These are phyloP conservation scores for Glutinoglossum americanum DNA, from an alignment of 495 filamentous ascomycete genomes.

Conservation along the genomic window DNA sequence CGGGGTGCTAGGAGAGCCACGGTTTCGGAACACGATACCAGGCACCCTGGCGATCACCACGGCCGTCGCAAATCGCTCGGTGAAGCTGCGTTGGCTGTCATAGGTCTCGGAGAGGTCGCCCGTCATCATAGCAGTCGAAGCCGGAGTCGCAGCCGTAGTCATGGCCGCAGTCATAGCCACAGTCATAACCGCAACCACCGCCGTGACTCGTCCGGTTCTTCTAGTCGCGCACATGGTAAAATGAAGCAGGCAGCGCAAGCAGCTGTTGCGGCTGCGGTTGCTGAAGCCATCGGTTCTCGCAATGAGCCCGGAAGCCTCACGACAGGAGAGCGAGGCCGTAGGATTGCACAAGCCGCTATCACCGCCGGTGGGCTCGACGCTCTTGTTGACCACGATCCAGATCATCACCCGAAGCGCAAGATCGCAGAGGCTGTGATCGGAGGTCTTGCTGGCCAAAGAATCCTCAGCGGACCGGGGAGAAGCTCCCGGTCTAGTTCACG, in stretches of 20 bases:
- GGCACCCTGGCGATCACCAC: not conserved
- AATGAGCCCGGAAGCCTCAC: conserved; percentile 59
- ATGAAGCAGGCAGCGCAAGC: conserved; percentile 73
- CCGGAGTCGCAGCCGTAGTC: conserved; percentile 11
- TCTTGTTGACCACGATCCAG: conserved; percentile 45
- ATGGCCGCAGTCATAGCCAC: conserved; percentile 26
- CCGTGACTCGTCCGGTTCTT: not conserved
- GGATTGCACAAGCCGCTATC: conserved; percentile 68
- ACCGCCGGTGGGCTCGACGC: conserved; percentile 69
- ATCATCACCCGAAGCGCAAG: conserved; percentile 49
- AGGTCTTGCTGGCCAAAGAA: conserved; percentile 59
- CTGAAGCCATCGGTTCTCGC: conserved; percentile 69
- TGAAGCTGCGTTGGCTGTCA: conserved; percentile 41
- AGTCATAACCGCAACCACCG: conserved; percentile 17
- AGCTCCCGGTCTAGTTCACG: conserved; percentile 28
- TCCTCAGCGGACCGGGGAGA: conserved; percentile 58
- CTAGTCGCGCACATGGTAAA: conserved; percentile 31
- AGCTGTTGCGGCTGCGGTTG: conserved; percentile 63
- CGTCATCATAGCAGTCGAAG: conserved; percentile 17
- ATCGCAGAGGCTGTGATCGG: conserved; percentile 60
- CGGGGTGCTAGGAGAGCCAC: not conserved
- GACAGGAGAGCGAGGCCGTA: conserved; percentile 69
- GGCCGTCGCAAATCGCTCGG: conserved; percentile 40
- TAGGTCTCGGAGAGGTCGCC: conserved; percentile 36
- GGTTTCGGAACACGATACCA: not conserved